Conservation (phyloP, 345 rosid genomes). For the Salix caprea region DNA sequence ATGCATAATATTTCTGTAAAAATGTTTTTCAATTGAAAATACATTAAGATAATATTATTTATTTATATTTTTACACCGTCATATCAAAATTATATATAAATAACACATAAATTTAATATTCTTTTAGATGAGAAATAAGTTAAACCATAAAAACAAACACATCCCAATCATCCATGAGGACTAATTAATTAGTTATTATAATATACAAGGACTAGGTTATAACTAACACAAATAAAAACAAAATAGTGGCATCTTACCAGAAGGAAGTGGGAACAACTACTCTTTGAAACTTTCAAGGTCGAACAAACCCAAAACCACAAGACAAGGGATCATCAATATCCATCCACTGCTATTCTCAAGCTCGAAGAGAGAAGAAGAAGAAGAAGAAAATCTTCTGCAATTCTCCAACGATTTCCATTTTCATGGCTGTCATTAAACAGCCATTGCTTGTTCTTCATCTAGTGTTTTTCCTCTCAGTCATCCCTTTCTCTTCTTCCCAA, state of each 20-base stretch:
- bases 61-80: too few species aligned
- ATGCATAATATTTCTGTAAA: too few species aligned
- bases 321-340: not conserved
- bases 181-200: not conserved
- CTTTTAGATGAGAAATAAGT: too few species aligned
- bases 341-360: not conserved
- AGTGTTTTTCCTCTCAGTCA: constrained; percentile 3
- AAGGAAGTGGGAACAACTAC: constrained; percentile 24
- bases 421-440: constrained; percentile 37
- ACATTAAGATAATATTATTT: too few species aligned
- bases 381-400: not conserved
- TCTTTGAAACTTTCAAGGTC: constrained; percentile 31
- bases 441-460: constrained; percentile 26
- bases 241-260: not conserved
- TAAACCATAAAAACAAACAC: too few species aligned
- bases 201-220: not conserved
- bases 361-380: not conserved
- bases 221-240: not conserved
- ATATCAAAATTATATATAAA: too few species aligned
- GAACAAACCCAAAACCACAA: constrained; percentile 19
- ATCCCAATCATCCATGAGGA: not conserved
- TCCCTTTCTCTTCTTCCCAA: constrained; percentile 37
- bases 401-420: not conserved
- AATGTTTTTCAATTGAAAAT: too few species aligned
- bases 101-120: too few species aligned